Percentiles rank a stretch among this genome's conserved stretches.
Conservation (phyloP, 2,329 filamentous ascomycete species). For the Stagonosporopsis vannaccii region DNA sequence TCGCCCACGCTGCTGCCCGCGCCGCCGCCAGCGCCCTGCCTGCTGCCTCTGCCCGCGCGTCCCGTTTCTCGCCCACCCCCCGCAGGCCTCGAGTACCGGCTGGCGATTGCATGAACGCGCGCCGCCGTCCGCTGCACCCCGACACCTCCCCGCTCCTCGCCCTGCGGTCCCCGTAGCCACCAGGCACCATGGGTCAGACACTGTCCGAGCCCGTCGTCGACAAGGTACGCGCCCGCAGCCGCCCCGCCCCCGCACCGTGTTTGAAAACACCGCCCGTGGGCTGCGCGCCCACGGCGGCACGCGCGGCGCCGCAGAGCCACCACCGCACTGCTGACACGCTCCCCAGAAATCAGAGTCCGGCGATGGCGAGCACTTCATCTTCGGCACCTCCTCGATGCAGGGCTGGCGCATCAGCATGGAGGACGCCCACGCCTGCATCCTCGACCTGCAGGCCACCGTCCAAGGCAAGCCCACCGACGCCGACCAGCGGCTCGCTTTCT, state of each 20-base stretch:
- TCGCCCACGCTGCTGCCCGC: constrained; percentile 1
- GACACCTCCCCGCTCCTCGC: constrained; percentile 29
- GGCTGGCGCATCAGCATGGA: constrained; percentile 99
- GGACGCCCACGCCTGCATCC: constrained; percentile 87
- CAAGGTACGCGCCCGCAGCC: constrained; percentile 73
- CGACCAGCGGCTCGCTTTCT: constrained; percentile 84
- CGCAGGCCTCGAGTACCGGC: constrained; percentile 34
- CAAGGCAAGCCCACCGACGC: constrained; percentile 66
- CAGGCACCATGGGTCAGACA: constrained; percentile 87
- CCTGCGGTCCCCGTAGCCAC: constrained; percentile 39
- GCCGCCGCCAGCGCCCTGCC: constrained; percentile 4
- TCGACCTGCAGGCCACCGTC: constrained; percentile 78
- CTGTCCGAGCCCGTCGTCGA: constrained; percentile 98
- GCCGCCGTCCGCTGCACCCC: constrained; percentile 30
- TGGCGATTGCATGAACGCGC: constrained; percentile 46
- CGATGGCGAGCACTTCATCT: constrained; percentile 91
- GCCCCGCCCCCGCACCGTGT: constrained; percentile 41
- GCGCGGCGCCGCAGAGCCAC: neutral
- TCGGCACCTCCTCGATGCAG: constrained; percentile 98
- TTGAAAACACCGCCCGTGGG: constrained; percentile 15
- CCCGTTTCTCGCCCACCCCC: constrained; percentile 31
- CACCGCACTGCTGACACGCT: neutral
- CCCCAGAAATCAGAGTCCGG: constrained; percentile 82
- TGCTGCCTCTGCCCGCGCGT: constrained; percentile 19
- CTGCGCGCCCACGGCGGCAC: too few species aligned